These are phyloP conservation scores for Mollisia scopiformis DNA, from an alignment of 2,329 filamentous ascomycete species.

Conservation along the genomic window DNA sequence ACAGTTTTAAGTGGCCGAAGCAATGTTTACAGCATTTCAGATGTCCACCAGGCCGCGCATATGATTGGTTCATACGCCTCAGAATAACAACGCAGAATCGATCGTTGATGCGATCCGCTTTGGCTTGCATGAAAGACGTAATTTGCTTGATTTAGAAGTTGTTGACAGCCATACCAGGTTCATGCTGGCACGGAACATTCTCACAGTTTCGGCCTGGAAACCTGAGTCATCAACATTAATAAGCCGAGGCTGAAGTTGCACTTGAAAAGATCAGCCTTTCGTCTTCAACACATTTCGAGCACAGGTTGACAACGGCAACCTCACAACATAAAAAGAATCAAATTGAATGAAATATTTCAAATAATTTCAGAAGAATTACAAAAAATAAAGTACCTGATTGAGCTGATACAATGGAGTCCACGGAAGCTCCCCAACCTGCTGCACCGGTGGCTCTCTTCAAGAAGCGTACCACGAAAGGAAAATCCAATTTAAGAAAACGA, in stretches of 20 bases:
- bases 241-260: slow-evolving; percentile 1
- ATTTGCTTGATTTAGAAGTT: slow-evolving; percentile 34
- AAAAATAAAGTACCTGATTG: too few relatives aligned
- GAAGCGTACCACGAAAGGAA: slow-evolving; percentile 77
- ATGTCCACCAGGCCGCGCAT: neutral
- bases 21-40: slow-evolving; percentile 16
- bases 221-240: neutral
- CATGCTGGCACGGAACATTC: neutral
- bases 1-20: slow-evolving; percentile 4
- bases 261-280: too few relatives aligned
- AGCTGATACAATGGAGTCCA: slow-evolving; percentile 8
- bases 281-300: too few relatives aligned
- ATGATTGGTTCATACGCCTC: slow-evolving; percentile 11
- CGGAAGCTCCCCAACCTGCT: slow-evolving; percentile 6
- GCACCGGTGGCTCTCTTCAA: slow-evolving; percentile 72
- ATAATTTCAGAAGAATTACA: too few relatives aligned
- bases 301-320: too few relatives aligned
- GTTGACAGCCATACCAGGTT: slow-evolving; percentile 1
- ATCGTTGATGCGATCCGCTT: slow-evolving; percentile 2
- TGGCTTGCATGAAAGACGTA: slow-evolving; percentile 18
- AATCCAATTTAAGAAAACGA: slow-evolving; percentile 79
- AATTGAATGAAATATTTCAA: too few relatives aligned
- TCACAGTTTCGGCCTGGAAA: neutral
- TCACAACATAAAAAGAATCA: too few relatives aligned
- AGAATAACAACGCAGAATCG: slow-evolving; percentile 20